These are phyloP conservation scores for Chenopodium formosanum DNA, from an alignment of 148 eudicot genomes.

Conservation along the genomic window DNA sequence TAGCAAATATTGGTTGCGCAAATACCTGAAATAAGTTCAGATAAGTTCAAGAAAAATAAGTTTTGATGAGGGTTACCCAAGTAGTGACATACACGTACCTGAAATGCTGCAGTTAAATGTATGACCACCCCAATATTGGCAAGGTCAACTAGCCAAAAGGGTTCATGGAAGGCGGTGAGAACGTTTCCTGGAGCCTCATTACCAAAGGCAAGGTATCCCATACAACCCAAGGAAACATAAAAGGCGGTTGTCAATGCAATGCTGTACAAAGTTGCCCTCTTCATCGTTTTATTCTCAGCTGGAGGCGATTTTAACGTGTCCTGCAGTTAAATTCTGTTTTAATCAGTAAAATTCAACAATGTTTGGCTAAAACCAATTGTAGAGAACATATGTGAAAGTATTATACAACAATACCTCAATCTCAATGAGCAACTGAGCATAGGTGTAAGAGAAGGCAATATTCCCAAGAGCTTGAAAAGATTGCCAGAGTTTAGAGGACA, in stretches of 20 bases:
- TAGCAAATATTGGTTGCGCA: constrained; percentile 34
- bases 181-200: constrained; percentile 32
- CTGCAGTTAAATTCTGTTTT: constrained; percentile 1
- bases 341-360: neutral
- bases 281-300: constrained; percentile 37
- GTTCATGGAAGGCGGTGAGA: constrained; percentile 33
- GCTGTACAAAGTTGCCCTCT: constrained; percentile 31
- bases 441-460: constrained; percentile 37
- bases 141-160: constrained; percentile 31
- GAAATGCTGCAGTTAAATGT: constrained; percentile 30
- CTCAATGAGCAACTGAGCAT: constrained; percentile 30
- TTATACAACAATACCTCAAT: constrained; percentile 22
- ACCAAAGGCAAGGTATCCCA: constrained; percentile 37
- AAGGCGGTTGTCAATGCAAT: constrained; percentile 28
- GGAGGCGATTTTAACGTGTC: constrained; percentile 34
- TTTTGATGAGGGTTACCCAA: too few species aligned
- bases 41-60: too few species aligned
- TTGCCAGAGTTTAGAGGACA: constrained; percentile 30
- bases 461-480: constrained; percentile 37
- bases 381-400: too few species aligned
- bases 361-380: neutral
- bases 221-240: constrained; percentile 29
- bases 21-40: constrained; percentile 21
- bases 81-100: too few species aligned
- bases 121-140: constrained; percentile 29